phyloP scores from a whole-genome alignment of 768 basidiomycete species.

The Atractiella rhizophila region DNA sequence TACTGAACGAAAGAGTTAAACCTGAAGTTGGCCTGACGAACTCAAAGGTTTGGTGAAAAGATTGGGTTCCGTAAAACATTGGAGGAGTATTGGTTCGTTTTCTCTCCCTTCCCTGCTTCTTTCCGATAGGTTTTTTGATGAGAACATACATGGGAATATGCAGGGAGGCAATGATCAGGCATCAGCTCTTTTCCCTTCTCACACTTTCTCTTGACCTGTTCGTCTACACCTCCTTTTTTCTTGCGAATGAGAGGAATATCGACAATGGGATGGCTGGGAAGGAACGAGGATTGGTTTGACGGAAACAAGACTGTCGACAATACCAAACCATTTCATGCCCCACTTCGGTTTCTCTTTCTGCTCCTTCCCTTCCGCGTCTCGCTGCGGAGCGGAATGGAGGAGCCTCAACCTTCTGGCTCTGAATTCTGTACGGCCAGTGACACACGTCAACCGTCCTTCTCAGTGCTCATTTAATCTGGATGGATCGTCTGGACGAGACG shows the following conservation, averaged over 20 bases:
- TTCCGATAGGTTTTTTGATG: not conserved
- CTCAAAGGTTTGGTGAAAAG: not conserved
- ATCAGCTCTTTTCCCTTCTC: constrained; percentile 52
- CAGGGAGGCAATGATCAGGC: constrained; percentile 35
- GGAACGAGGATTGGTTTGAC: constrained; percentile 52
- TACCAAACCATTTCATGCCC: constrained; percentile 6
- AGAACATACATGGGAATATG: not conserved
- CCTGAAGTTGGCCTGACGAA: constrained; percentile 1
- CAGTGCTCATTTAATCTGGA: too few species aligned
- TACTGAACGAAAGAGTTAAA: constrained; percentile 8
- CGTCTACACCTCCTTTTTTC: too few species aligned
- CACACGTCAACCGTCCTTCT: too few species aligned
- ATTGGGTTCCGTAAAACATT: not conserved
- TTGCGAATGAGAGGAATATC: too few species aligned
- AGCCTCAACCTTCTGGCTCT: too few species aligned
- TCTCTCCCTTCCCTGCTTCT: constrained; percentile 6
- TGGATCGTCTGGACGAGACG: too few species aligned
- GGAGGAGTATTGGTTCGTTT: not conserved
- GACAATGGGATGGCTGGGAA: too few species aligned
- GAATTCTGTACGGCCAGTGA: too few species aligned
- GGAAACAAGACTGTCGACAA: constrained; percentile 17
- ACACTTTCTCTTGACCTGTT: constrained; percentile 53
- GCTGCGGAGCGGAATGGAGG: too few species aligned
- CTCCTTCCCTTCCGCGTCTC: not conserved
- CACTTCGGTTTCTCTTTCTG: not conserved